phyloP scores from a whole-genome alignment of 306 rosid genomes.

The Lathyrus sativus region DNA sequence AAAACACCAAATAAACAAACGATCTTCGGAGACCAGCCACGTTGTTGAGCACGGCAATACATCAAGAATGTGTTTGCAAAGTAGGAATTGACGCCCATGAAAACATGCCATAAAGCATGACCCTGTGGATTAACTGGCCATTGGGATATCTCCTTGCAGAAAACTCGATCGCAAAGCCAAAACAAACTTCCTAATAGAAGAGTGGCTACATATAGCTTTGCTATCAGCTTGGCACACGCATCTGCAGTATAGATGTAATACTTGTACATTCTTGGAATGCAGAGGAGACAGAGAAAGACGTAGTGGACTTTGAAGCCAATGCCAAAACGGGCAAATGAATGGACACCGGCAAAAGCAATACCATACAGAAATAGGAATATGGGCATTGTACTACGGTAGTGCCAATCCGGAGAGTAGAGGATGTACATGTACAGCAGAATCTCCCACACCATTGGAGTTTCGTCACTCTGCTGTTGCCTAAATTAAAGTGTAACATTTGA shows the following conservation, averaged over 20 bases:
- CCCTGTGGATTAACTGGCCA: constrained; percentile 77
- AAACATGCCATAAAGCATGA: constrained; percentile 85
- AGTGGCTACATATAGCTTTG: constrained; percentile 59
- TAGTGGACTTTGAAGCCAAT: constrained; percentile 78
- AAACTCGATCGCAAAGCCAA: constrained; percentile 65
- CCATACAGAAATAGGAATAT: constrained; percentile 81
- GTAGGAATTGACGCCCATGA: constrained; percentile 74
- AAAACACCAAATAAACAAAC: constrained; percentile 60
- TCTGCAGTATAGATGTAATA: constrained; percentile 69
- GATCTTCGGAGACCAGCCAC: constrained; percentile 68
- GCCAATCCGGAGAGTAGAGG: constrained; percentile 92
- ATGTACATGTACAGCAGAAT: constrained; percentile 82
- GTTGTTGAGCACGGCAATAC: constrained; percentile 91
- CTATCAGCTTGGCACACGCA: constrained; percentile 59
- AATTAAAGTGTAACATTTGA: constrained; percentile 39
- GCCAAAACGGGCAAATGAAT: constrained; percentile 57
- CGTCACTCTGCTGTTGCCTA: constrained; percentile 93
- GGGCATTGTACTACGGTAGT: constrained; percentile 84
- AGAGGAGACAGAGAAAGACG: constrained; percentile 63
- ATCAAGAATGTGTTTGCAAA: constrained; percentile 84
- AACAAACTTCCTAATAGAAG: constrained; percentile 62
- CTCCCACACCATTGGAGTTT: constrained; percentile 95
- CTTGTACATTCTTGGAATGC: constrained; percentile 93
- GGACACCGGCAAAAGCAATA: constrained; percentile 57
- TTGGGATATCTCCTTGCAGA: constrained; percentile 66